These are phyloP conservation scores for Calcarisporium arbuscula DNA, from an alignment of 2,329 filamentous ascomycete genomes.

Conservation along the genomic window DNA sequence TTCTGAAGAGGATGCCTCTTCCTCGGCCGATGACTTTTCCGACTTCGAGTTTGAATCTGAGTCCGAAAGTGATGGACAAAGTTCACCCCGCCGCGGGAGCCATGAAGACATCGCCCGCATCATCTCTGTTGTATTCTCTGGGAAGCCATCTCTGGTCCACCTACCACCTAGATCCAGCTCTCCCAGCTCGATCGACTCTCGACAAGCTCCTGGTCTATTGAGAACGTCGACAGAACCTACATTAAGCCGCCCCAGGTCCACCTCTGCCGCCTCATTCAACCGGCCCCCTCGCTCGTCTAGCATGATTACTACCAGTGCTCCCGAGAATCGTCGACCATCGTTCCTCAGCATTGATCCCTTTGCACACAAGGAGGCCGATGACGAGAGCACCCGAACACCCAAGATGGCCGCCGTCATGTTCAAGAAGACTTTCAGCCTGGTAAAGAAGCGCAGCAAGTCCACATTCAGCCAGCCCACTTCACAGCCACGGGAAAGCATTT, in stretches of 20 bases:
- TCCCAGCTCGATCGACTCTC: slow-evolving; percentile 29
- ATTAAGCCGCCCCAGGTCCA: slow-evolving; percentile 23
- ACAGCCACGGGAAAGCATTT: slow-evolving; percentile 27
- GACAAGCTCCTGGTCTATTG: slow-evolving; percentile 17
- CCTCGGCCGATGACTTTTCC: slow-evolving; percentile 54
- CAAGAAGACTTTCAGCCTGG: slow-evolving; percentile 48
- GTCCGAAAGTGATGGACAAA: slow-evolving; percentile 24
- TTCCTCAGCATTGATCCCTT: slow-evolving; percentile 52
- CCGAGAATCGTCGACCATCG: slow-evolving; percentile 33
- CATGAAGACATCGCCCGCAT: slow-evolving; percentile 51
- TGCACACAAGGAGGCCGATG: slow-evolving; percentile 28
- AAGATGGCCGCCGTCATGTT: slow-evolving; percentile 42
- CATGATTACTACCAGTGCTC: slow-evolving; percentile 27
- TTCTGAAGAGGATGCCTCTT: slow-evolving; percentile 59
- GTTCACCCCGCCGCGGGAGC: slow-evolving; percentile 28
- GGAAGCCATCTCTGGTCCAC: slow-evolving; percentile 53
- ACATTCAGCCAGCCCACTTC: slow-evolving; percentile 33
- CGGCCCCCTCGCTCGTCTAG: slow-evolving; percentile 38
- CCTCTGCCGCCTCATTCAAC: slow-evolving; percentile 25
- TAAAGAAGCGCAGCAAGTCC: slow-evolving; percentile 48
- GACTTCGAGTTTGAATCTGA: slow-evolving; percentile 46
- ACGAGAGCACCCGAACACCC: slow-evolving; percentile 26
- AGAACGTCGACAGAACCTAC: slow-evolving; percentile 25
- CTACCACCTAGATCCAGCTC: slow-evolving; percentile 40
- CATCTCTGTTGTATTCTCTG: slow-evolving; percentile 53